These are phyloP conservation scores for Pythium pectinolyticum DNA, from an alignment of 352 stramenopile genomes.

Conservation along the genomic window DNA sequence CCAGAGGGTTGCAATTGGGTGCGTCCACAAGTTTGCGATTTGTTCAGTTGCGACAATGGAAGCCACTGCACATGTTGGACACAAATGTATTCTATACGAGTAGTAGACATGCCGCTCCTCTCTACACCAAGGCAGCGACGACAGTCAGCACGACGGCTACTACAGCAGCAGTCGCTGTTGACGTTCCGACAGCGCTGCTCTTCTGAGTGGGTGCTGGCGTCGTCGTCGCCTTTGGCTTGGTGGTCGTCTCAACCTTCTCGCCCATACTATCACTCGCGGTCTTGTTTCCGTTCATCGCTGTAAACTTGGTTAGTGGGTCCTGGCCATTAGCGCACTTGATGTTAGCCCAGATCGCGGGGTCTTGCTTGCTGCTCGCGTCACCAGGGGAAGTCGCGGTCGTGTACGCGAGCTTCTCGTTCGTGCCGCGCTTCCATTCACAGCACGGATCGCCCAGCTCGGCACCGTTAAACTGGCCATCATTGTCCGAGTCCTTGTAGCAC, in stretches of 20 bases:
- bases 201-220: background rate
- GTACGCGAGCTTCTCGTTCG: slow-evolving; percentile 27
- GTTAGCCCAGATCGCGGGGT: slow-evolving; percentile 16
- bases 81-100: too few relatives aligned
- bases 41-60: too few relatives aligned
- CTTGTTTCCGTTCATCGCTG: slow-evolving; percentile 5
- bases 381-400: slow-evolving; percentile 25
- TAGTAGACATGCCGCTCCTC: too few relatives aligned
- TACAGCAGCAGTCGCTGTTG: background rate
- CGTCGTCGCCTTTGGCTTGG: background rate
- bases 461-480: slow-evolving; percentile 49
- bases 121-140: background rate
- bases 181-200: slow-evolving; percentile 1
- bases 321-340: slow-evolving; percentile 21
- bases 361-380: slow-evolving; percentile 20
- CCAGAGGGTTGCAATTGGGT: background rate
- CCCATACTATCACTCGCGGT: background rate
- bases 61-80: too few relatives aligned
- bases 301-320: slow-evolving; percentile 16
- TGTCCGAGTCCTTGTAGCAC: slow-evolving; percentile 34
- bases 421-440: slow-evolving; percentile 32
- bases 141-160: background rate
- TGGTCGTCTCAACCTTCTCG: slow-evolving; percentile 8
- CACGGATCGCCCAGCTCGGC: slow-evolving; percentile 64
- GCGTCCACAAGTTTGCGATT: too few relatives aligned